Base-by-base conservation (phyloP, 495 filamentous ascomycete species). In the Talaromyces adpressus region DNA sequence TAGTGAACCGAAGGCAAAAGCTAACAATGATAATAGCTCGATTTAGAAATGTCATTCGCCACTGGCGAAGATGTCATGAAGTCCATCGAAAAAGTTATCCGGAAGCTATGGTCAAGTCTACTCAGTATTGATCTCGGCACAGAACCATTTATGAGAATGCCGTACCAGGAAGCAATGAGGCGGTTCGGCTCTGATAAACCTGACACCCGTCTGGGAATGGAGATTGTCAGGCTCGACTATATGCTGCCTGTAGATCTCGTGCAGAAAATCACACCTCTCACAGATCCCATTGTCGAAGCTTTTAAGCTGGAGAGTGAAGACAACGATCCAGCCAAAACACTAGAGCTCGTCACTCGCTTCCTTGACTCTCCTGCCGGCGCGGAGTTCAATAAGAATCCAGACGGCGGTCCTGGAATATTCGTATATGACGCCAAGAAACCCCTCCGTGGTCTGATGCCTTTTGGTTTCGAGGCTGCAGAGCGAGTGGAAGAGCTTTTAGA, bases 171-270 rank as follows among this genome's bases (percentile, higher is more conserved):
- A 36, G 91, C 87, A 45, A 98, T 98, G 92, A 73, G 77, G 4
- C 76, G 72, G 12, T 95, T 91, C 67, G 94, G 94, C 6, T 89
- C 85, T 14, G 94, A 98, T 73, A 98, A 98, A 71, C 94, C 94
- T 2, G 95, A 98, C 71, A 77, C 91, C 2, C 83, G 94, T 45
- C 77, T 84, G 61, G 80, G 81, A 16, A 76, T 75, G 66, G 72
- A 88, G 81, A 89, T 96, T 18, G 70, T 75, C 22, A 76, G 79
- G 23, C 77, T 94, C 27, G 85, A 87, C 32, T 72, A 86, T 63
- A 66, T 87, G 32, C 72, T 94, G 0, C 81, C 90, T 0, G 70
- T 72, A n/a, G 82, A 90, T 63, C 85, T 96, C 22, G 74, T 89
- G 8, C 74, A 73, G 52, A 92, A 90, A 77, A 91, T 97, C 52